phyloP scores from a whole-genome alignment of 2,329 filamentous ascomycete species.

The Fusarium keratoplasticum region DNA sequence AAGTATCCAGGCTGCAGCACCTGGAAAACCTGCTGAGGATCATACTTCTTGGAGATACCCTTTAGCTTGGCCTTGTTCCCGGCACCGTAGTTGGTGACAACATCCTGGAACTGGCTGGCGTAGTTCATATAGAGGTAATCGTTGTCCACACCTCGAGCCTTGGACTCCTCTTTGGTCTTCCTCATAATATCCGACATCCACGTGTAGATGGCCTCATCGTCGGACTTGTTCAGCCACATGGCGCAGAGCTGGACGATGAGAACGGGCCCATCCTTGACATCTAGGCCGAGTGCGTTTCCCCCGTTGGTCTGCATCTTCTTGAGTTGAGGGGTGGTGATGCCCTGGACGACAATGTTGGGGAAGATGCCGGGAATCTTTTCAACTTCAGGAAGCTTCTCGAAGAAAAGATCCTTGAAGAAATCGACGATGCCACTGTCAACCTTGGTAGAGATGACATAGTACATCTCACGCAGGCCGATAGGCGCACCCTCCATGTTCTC shows the following conservation, averaged over 20 bases:
- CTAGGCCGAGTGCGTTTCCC: conserved; percentile 48
- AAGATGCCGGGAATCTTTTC: conserved; percentile 37
- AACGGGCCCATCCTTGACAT: conserved; percentile 39
- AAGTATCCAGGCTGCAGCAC: conserved; percentile 54
- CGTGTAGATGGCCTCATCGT: conserved; percentile 49
- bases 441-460: conserved; percentile 23
- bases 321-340: conserved; percentile 53
- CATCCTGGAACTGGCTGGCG: conserved; percentile 54
- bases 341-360: conserved; percentile 52
- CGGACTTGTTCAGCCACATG: conserved; percentile 34
- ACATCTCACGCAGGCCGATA: conserved; percentile 11
- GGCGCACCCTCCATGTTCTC: conserved; percentile 11
- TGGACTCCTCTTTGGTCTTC: conserved; percentile 36
- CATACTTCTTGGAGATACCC: conserved; percentile 50
- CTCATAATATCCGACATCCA: conserved; percentile 27
- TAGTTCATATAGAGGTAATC: conserved; percentile 61
- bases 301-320: conserved; percentile 49
- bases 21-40: conserved; percentile 52
- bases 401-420: conserved; percentile 21
- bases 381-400: conserved; percentile 36
- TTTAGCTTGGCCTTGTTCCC: conserved; percentile 51
- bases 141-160: conserved; percentile 48
- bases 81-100: conserved; percentile 54
- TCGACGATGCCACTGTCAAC: conserved; percentile 7
- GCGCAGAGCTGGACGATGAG: conserved; percentile 15